These are phyloP conservation scores for Ogataea haglerorum DNA, from an alignment of 805 yeast genomes.

Conservation along the genomic window DNA sequence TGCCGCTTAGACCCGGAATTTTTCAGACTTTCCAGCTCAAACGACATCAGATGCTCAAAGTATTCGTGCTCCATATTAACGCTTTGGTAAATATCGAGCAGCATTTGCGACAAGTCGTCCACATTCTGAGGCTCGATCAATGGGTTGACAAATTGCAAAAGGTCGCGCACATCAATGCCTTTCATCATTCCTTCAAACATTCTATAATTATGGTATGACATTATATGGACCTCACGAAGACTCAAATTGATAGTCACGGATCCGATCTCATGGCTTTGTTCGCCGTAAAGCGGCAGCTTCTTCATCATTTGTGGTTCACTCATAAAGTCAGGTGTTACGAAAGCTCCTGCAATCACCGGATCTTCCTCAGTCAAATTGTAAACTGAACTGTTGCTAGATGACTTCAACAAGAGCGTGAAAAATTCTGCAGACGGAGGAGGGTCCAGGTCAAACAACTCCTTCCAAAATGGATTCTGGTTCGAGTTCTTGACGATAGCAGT, in stretches of 20 bases:
- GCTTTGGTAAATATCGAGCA: conserved; percentile 73
- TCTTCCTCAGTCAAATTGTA: conserved; percentile 31
- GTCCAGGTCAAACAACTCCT: conserved; percentile 68
- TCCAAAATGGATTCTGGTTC: conserved; percentile 67
- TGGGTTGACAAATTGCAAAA: conserved; percentile 47
- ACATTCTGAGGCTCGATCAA: conserved; percentile 34
- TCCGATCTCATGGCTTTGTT: conserved; percentile 47
- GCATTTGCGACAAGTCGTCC: conserved; percentile 53
- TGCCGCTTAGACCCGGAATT: conserved; percentile 42
- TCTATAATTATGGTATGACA: conserved; percentile 58
- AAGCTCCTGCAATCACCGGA: conserved; percentile 50
- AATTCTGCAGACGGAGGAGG: conserved; percentile 53
- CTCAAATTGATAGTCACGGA: conserved; percentile 50
- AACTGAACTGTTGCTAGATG: conserved; percentile 11
- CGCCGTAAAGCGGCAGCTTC: conserved; percentile 21
- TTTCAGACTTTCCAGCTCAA: conserved; percentile 55
- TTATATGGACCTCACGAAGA: conserved; percentile 50
- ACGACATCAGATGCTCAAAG: conserved; percentile 66
- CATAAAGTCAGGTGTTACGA: conserved; percentile 50
- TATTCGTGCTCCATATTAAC: conserved; percentile 66
- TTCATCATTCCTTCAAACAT: conserved; percentile 59
- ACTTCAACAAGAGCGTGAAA: conserved; percentile 45
- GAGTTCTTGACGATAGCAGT: conserved; percentile 58
- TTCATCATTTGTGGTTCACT: conserved; percentile 27
- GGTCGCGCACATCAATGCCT: conserved; percentile 48